phyloP scores from a whole-genome alignment of 208 protist species.

The Porcisia deanei region DNA sequence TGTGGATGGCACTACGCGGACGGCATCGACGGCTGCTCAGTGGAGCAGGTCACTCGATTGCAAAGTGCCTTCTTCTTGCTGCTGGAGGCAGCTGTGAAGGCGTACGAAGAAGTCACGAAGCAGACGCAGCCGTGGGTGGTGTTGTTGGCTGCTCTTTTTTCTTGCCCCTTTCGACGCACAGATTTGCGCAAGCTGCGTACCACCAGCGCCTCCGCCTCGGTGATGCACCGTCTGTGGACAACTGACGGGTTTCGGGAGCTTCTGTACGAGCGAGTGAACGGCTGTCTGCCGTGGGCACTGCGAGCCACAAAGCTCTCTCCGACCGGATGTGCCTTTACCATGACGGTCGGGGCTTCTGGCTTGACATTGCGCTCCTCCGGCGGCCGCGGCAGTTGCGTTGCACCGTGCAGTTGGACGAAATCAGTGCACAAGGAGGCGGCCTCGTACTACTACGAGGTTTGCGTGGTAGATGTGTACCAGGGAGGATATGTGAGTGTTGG shows the following conservation, averaged over 20 bases:
- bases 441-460: conserved; percentile 87
- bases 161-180: conserved; percentile 50
- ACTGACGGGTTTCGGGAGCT: conserved; percentile 5
- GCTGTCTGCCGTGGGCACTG: conserved; percentile 42
- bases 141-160: conserved; percentile 63
- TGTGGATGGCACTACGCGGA: conserved; percentile 86
- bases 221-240: conserved; percentile 30
- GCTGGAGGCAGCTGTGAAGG: conserved; percentile 48
- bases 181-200: conserved; percentile 63
- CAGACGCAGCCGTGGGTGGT: conserved; percentile 47
- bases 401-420: conserved; percentile 51
- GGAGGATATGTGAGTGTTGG: conserved; percentile 71
- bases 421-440: conserved; percentile 8
- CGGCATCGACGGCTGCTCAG: conserved; percentile 82
- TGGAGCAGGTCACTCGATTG: conserved; percentile 72
- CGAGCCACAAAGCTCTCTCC: conserved; percentile 48
- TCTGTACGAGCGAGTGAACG: conserved; percentile 53
- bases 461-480: conserved; percentile 68
- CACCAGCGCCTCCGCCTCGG: conserved; percentile 17
- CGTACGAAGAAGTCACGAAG: conserved; percentile 14
- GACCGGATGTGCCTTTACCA: conserved; percentile 37
- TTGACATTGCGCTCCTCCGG: conserved; percentile 52
- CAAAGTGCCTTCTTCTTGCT: conserved; percentile 84
- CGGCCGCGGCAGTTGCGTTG: conserved; percentile 71
- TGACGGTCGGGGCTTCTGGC: conserved; percentile 57